Conservation (phyloP, 331 rosid species). For the Pyrus hybrid region DNA sequence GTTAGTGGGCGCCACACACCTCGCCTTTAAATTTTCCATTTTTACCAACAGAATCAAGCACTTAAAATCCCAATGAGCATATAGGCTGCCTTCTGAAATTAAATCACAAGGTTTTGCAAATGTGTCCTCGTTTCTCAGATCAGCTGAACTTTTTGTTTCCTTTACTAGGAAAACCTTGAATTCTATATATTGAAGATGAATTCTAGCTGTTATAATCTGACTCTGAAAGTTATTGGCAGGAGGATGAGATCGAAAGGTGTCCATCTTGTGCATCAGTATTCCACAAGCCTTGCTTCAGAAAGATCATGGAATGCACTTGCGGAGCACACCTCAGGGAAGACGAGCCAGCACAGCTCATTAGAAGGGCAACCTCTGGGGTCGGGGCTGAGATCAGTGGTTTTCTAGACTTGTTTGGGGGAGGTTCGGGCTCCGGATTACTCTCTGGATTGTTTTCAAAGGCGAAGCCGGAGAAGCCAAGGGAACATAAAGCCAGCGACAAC, state of each 20-base stretch:
- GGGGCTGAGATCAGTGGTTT: slow-evolving; percentile 35
- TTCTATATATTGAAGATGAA: neutral
- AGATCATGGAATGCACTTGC: slow-evolving; percentile 59
- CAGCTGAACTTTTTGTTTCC: no score
- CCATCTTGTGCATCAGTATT: slow-evolving; percentile 55
- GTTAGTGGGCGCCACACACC: neutral
- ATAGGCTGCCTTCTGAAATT: no score
- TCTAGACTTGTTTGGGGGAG: slow-evolving; percentile 43
- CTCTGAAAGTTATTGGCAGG: slow-evolving; percentile 37
- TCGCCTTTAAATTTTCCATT: neutral
- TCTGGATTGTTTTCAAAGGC: slow-evolving; percentile 57
- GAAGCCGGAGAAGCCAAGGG: slow-evolving; percentile 32
- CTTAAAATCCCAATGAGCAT: neutral
- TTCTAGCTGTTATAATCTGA: neutral
- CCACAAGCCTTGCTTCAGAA: slow-evolving; percentile 70
- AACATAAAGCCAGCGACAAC: slow-evolving; percentile 47
- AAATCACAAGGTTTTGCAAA: neutral
- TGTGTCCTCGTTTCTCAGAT: no score
- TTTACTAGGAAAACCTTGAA: no score
- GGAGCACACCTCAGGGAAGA: slow-evolving; percentile 42
- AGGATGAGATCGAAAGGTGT: slow-evolving; percentile 65
- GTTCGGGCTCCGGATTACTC: slow-evolving; percentile 48
- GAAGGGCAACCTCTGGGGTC: slow-evolving; percentile 23
- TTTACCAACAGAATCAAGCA: neutral
- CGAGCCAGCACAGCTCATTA: slow-evolving; percentile 25